Evolutionary conservation across 1,284 basidiomycete species (phyloP).

Genomic region (Dichomitus squalens): DNA sequence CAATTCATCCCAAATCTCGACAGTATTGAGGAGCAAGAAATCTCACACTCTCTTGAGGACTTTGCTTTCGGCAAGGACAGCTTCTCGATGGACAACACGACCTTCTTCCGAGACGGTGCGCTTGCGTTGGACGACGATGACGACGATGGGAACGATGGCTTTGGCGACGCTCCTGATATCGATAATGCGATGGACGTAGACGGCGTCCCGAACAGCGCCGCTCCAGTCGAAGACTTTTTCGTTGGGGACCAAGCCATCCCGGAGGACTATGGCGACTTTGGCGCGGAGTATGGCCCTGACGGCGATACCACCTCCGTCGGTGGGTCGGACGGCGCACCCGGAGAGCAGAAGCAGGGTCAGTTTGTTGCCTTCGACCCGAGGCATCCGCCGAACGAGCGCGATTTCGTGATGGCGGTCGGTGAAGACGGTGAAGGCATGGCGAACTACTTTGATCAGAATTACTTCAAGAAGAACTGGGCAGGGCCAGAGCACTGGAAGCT

Average conservation of each 20-base stretch:
- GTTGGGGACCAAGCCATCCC: conserved; percentile 70
- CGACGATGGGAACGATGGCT: conserved; percentile 44
- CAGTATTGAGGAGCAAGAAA: conserved; percentile 65
- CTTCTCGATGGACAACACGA: conserved; percentile 62
- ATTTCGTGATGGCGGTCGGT: conserved; percentile 85
- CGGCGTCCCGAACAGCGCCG: conserved; percentile 39
- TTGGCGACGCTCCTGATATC: conserved; percentile 32
- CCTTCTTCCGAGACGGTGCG: conserved; percentile 55
- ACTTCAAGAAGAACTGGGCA: conserved; percentile 97
- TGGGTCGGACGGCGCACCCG: conserved; percentile 26
- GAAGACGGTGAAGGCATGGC: conserved; percentile 72
- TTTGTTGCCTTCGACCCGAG: conserved; percentile 83
- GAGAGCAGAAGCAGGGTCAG: conserved; percentile 42
- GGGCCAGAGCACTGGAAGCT: conserved; percentile 99
- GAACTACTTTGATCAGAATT: conserved; percentile 92
- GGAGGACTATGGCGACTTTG: conserved; percentile 49
- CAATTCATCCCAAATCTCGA: conserved; percentile 74
- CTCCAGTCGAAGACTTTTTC: conserved; percentile 76
- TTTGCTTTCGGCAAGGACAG: conserved; percentile 79
- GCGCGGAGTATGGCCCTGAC: conserved; percentile 43
- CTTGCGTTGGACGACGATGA: conserved; percentile 45
- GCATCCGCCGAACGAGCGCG: conserved; percentile 67
- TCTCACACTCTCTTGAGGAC: conserved; percentile 77
- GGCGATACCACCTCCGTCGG: conserved; percentile 47
- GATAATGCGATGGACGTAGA: conserved; percentile 47